Evolutionary conservation across 192 early-diverging fungal genomes (phyloP).

Genomic region (Coemansia sp.): DNA sequence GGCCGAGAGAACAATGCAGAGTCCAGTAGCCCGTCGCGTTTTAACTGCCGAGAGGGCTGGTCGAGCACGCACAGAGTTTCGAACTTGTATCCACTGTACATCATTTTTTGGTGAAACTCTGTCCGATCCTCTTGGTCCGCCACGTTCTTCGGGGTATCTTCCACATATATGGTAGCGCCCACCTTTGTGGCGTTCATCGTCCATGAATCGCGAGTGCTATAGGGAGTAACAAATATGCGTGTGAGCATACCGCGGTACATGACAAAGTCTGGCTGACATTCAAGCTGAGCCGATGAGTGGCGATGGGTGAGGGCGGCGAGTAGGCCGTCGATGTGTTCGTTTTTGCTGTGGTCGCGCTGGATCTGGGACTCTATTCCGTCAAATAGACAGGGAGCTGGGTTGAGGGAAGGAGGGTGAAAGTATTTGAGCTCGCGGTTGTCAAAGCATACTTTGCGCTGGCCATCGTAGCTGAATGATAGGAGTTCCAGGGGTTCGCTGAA

Average conservation of each 20-base stretch:
- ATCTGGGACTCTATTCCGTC: slow-evolving; percentile 72
- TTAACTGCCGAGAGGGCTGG: slow-evolving; percentile 51
- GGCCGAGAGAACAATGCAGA: neutral
- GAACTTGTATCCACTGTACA: slow-evolving; percentile 90
- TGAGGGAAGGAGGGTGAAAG: slow-evolving; percentile 20
- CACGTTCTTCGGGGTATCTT: slow-evolving; percentile 64
- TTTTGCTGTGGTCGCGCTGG: slow-evolving; percentile 57
- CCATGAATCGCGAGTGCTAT: slow-evolving; percentile 74
- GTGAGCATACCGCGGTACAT: slow-evolving; percentile 90
- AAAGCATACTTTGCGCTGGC: slow-evolving; percentile 60
- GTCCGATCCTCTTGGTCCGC: slow-evolving; percentile 37
- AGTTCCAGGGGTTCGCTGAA: slow-evolving; percentile 69
- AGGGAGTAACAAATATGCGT: slow-evolving; percentile 82
- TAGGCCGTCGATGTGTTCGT: slow-evolving; percentile 84
- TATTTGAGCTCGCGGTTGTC: slow-evolving; percentile 56
- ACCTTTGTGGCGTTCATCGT: slow-evolving; percentile 73
- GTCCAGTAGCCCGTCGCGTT: slow-evolving; percentile 18
- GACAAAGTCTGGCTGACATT: slow-evolving; percentile 55
- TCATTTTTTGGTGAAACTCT: slow-evolving; percentile 67
- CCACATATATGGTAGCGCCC: slow-evolving; percentile 70
- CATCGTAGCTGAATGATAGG: slow-evolving; percentile 66
- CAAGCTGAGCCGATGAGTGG: slow-evolving; percentile 17
- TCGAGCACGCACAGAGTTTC: slow-evolving; percentile 74
- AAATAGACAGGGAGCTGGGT: slow-evolving; percentile 58
- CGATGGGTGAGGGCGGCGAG: slow-evolving; percentile 59